Percentiles rank a stretch among this genome's conserved stretches.
Conservation (phyloP, 768 basidiomycete genomes). For the Suillus plorans region DNA sequence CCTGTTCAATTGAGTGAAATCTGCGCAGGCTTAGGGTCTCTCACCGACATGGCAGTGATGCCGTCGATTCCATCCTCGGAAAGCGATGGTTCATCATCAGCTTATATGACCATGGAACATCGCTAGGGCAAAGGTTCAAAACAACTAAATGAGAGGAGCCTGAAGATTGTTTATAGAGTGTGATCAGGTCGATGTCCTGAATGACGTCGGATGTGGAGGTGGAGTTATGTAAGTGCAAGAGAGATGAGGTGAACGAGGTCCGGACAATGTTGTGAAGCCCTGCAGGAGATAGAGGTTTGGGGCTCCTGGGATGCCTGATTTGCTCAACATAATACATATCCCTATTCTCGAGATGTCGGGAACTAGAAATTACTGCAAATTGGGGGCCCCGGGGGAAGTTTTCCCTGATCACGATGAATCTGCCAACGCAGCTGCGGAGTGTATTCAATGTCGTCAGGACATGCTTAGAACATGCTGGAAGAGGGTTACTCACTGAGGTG, state of each 20-base stretch:
- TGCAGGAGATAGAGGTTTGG: slow-evolving; percentile 5
- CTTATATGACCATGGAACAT: slow-evolving; percentile 9
- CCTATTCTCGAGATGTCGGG: background rate
- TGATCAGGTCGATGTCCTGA: slow-evolving; percentile 10
- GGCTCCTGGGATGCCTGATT: slow-evolving; percentile 8
- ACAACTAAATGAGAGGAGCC: slow-evolving; percentile 2
- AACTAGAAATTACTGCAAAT: background rate
- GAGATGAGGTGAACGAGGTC: slow-evolving; percentile 24
- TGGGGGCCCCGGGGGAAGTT: background rate
- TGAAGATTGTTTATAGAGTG: slow-evolving; percentile 17
- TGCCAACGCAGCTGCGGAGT: background rate
- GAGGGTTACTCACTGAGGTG: background rate
- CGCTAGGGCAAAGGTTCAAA: slow-evolving; percentile 12
- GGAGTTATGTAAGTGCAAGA: background rate
- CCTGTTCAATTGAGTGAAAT: slow-evolving; percentile 9
- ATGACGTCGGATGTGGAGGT: background rate
- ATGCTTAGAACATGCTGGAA: background rate
- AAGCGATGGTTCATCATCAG: slow-evolving; percentile 19
- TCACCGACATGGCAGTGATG: slow-evolving; percentile 16
- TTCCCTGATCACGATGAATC: background rate
- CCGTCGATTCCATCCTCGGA: slow-evolving; percentile 15
- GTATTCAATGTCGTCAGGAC: background rate
- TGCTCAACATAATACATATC: background rate
- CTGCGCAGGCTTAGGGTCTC: slow-evolving; percentile 18
- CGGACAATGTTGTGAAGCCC: slow-evolving; percentile 25